These are phyloP conservation scores for Iris pallida DNA, from an alignment of 116 monocot genomes.

Conservation along the genomic window DNA sequence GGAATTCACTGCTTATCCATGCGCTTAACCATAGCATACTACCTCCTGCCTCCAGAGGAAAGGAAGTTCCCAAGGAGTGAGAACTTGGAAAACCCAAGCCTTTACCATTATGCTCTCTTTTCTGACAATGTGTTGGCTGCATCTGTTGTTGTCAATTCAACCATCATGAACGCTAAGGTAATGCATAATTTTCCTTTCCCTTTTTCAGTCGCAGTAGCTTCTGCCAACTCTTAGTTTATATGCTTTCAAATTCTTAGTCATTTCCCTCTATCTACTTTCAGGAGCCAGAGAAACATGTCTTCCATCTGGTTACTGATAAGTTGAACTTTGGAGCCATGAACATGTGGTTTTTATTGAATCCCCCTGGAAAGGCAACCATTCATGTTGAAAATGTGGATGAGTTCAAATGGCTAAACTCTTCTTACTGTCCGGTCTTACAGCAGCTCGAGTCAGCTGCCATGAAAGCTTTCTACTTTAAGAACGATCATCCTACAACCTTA, in stretches of 20 bases:
- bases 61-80: slow-evolving; percentile 54
- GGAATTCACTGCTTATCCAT: slow-evolving; percentile 73
- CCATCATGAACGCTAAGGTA: slow-evolving; percentile 70
- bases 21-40: slow-evolving; percentile 70
- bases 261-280: slow-evolving; percentile 13
- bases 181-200: neutral
- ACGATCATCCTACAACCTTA: slow-evolving; percentile 60
- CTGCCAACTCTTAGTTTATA: no score
- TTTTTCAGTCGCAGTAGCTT: neutral
- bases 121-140: slow-evolving; percentile 87
- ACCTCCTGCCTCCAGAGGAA: slow-evolving; percentile 68
- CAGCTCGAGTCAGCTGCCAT: slow-evolving; percentile 87
- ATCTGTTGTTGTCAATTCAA: slow-evolving; percentile 76
- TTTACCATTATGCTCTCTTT: slow-evolving; percentile 81
- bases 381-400: slow-evolving; percentile 94
- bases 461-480: slow-evolving; percentile 81
- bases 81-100: slow-evolving; percentile 56
- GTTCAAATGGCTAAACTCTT: slow-evolving; percentile 88
- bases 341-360: slow-evolving; percentile 96
- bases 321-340: slow-evolving; percentile 97
- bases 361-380: slow-evolving; percentile 90
- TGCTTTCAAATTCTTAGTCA: no score
- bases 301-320: slow-evolving; percentile 95
- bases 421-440: slow-evolving; percentile 77
- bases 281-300: slow-evolving; percentile 94